Evolutionary conservation across 257 asterid species (phyloP).

Genomic region (Nicotiana obtusifolia): DNA sequence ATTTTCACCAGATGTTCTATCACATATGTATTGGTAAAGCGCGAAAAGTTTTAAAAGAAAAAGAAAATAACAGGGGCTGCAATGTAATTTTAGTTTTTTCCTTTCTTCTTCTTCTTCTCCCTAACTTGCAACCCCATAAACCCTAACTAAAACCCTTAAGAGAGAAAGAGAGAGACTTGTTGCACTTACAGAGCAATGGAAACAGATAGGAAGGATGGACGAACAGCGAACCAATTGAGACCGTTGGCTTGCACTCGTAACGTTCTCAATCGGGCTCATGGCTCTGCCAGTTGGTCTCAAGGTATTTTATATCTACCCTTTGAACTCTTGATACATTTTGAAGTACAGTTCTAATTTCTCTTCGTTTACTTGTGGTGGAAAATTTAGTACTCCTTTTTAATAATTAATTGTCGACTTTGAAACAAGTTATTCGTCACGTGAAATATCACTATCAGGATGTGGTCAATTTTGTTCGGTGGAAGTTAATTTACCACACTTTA

Average conservation of each 20-base stretch:
- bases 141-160: conserved; percentile 32
- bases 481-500: background rate
- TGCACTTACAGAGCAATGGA: conserved; percentile 31
- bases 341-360: too few relatives aligned
- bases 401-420: too few relatives aligned
- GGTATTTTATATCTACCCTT: conserved; percentile 8
- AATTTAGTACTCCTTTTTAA: background rate
- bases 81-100: too few relatives aligned
- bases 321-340: too few relatives aligned
- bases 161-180: background rate
- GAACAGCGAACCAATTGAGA: conserved; percentile 71
- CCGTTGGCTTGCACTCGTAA: conserved; percentile 64
- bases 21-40: too few relatives aligned
- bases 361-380: background rate
- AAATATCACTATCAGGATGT: background rate
- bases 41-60: too few relatives aligned
- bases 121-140: conserved; percentile 1
- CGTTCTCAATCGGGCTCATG: conserved; percentile 86
- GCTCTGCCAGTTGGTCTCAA: conserved; percentile 72
- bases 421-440: too few relatives aligned
- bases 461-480: background rate
- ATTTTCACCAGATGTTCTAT: too few relatives aligned
- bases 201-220: conserved; percentile 68
- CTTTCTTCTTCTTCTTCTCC: too few relatives aligned
- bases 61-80: too few relatives aligned